A percentile compares a stretch with the other conserved stretches of the same genome.
phyloP scores from a whole-genome alignment of 805 yeast genomes.

The Starmerella davenportii region DNA sequence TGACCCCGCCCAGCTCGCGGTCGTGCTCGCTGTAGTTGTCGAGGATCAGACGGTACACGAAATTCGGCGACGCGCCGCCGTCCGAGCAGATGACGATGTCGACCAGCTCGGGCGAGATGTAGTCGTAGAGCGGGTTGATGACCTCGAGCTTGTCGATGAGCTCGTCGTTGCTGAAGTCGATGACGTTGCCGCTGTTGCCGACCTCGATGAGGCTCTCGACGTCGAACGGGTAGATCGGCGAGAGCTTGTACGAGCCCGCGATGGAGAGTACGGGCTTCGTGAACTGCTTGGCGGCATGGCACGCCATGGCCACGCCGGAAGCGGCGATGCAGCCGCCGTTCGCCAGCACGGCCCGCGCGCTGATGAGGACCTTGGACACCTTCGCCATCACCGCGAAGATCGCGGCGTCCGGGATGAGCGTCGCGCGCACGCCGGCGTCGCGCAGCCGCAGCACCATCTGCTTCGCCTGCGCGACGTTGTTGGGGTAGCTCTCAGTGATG shows the following conservation, averaged over 20 bases:
- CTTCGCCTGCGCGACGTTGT: slow-evolving; percentile 61
- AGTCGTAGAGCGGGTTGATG: slow-evolving; percentile 77
- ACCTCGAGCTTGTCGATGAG: slow-evolving; percentile 60
- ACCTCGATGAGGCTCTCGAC: slow-evolving; percentile 70
- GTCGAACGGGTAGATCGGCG: slow-evolving; percentile 84
- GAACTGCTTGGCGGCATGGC: slow-evolving; percentile 89
- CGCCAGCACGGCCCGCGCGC: slow-evolving; percentile 82
- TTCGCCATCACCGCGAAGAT: slow-evolving; percentile 92
- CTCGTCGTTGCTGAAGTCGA: slow-evolving; percentile 52
- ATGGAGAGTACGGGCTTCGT: slow-evolving; percentile 93
- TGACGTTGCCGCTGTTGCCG: slow-evolving; percentile 81
- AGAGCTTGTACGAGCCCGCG: slow-evolving; percentile 80
- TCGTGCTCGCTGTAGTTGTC: slow-evolving; percentile 86
- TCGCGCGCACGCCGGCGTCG: slow-evolving; percentile 72
- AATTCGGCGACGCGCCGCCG: slow-evolving; percentile 94
- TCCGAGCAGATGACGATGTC: slow-evolving; percentile 88
- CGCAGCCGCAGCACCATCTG: slow-evolving; percentile 62
- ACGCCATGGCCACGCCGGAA: slow-evolving; percentile 81
- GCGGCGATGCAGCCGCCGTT: slow-evolving; percentile 88
- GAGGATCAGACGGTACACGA: slow-evolving; percentile 83
- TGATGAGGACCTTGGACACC: slow-evolving; percentile 88
- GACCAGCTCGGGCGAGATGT: slow-evolving; percentile 81
- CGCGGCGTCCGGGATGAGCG: slow-evolving; percentile 81
- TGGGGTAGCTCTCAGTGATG: slow-evolving; percentile 85
- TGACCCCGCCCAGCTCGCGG: slow-evolving; percentile 17